These are phyloP conservation scores for Garcia nutans DNA, from an alignment of 345 rosid genomes.

Conservation along the genomic window DNA sequence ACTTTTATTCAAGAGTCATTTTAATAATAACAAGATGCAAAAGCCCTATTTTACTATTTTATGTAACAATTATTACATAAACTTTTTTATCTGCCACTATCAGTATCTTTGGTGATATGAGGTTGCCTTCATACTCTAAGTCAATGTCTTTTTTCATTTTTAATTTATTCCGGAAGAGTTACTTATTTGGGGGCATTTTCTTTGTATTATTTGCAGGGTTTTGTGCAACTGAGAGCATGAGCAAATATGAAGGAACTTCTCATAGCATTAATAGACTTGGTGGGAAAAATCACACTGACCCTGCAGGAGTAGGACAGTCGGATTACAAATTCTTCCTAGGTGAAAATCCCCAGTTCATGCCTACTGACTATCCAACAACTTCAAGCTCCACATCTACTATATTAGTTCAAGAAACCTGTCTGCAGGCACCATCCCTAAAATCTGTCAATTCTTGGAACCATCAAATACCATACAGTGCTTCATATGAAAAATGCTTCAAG, in stretches of 20 bases:
- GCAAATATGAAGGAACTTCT: conserved; percentile 34
- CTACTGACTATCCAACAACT: conserved; percentile 34
- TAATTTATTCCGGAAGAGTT: neutral
- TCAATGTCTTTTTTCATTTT: neutral
- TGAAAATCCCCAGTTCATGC: conserved; percentile 30
- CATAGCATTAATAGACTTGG: conserved; percentile 25
- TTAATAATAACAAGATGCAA: neutral
- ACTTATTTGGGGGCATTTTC: neutral
- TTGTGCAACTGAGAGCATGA: conserved; percentile 34
- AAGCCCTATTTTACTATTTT: neutral
- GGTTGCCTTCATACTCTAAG: neutral
- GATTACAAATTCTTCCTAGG: conserved; percentile 34
- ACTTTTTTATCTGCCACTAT: neutral
- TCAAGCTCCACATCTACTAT: conserved; percentile 35
- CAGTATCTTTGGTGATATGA: neutral
- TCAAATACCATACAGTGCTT: conserved; percentile 25
- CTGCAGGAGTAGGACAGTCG: conserved; percentile 27
- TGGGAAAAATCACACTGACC: conserved; percentile 30
- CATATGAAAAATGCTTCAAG: conserved; percentile 28
- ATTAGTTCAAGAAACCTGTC: conserved; percentile 32
- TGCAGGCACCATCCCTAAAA: conserved; percentile 33
- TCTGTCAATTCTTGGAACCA: conserved; percentile 29
- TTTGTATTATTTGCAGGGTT: conserved; percentile 37
- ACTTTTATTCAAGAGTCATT: conserved; percentile 7
- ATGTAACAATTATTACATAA: neutral